Conservation (phyloP, 352 stramenopile genomes). For the Pythium guiyangense region DNA sequence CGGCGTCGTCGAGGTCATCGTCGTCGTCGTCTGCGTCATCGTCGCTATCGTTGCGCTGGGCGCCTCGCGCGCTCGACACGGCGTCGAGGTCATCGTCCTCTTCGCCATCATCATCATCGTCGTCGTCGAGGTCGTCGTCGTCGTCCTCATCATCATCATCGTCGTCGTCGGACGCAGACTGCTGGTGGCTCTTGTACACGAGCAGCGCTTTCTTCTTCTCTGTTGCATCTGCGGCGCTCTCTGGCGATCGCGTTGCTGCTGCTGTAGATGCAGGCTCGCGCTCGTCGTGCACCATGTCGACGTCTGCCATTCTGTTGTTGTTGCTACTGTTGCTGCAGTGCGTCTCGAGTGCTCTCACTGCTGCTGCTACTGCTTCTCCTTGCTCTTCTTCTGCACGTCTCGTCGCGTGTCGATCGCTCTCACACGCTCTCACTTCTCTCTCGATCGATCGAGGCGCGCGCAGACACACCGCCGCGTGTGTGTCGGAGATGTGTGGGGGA, state of each 20-base stretch:
- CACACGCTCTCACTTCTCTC: background rate
- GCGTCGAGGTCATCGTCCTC: conserved; percentile 21
- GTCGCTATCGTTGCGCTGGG: background rate
- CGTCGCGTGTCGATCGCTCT: background rate
- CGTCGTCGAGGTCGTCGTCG: conserved; percentile 34
- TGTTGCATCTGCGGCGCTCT: conserved; percentile 21
- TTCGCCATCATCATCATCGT: conserved; percentile 19
- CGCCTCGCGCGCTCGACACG: background rate
- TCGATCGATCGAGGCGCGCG: background rate
- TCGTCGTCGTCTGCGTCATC: conserved; percentile 19
- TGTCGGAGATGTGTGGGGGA: background rate
- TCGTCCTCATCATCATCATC: conserved; percentile 38
- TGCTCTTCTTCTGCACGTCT: too few relatives aligned
- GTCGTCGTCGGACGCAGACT: conserved; percentile 56
- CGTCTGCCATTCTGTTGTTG: background rate
- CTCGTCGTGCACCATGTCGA: background rate
- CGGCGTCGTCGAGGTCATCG: conserved; percentile 11
- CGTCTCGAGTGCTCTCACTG: background rate
- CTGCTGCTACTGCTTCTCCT: too few relatives aligned
- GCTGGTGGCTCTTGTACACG: conserved; percentile 72
- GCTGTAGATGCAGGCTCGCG: background rate
- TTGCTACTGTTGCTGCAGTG: too few relatives aligned
- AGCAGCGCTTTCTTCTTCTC: conserved; percentile 78
- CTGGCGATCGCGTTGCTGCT: background rate
- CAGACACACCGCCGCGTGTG: too few relatives aligned